These are phyloP conservation scores for Cutaneotrichosporon mucoides DNA, from an alignment of 1,284 basidiomycete species.

Conservation along the genomic window DNA sequence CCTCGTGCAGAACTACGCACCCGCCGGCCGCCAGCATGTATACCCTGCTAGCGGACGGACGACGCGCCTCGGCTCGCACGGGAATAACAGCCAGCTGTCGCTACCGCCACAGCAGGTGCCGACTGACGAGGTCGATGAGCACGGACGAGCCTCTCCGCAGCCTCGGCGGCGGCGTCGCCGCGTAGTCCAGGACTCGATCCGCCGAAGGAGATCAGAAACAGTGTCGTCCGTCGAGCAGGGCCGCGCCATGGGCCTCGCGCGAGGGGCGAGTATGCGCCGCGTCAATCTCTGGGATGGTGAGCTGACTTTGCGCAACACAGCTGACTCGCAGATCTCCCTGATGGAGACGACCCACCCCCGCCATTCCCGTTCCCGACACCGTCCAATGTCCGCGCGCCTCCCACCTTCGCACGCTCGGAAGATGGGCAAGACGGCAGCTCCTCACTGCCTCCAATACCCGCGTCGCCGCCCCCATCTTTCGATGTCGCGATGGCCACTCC, in stretches of 20 bases:
- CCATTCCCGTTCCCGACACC: constrained; percentile 40
- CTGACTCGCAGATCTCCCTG: constrained; percentile 31
- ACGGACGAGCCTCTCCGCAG: too few species aligned
- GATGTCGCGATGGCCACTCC: constrained; percentile 5
- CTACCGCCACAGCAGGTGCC: not conserved
- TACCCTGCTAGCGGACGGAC: not conserved
- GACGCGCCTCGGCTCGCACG: not conserved
- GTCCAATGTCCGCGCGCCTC: constrained; percentile 29
- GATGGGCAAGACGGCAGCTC: not conserved
- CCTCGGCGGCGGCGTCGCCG: not conserved
- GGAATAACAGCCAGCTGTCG: not conserved
- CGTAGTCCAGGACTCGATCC: constrained; percentile 7
- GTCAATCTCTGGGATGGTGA: constrained; percentile 46
- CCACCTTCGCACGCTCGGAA: constrained; percentile 20
- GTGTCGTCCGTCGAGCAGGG: constrained; percentile 40
- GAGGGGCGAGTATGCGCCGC: constrained; percentile 44
- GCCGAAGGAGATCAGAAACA: constrained; percentile 18
- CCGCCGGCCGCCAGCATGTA: too few species aligned
- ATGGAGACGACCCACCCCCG: constrained; percentile 38
- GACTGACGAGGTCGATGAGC: too few species aligned
- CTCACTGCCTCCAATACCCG: constrained; percentile 4
- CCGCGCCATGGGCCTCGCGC: constrained; percentile 34
- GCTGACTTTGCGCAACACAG: constrained; percentile 6
- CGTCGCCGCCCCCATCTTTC: constrained; percentile 41
- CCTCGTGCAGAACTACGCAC: not conserved